These are phyloP conservation scores for Pseudogymnoascus sp. DNA, from an alignment of 2,329 filamentous ascomycete genomes.

Conservation along the genomic window DNA sequence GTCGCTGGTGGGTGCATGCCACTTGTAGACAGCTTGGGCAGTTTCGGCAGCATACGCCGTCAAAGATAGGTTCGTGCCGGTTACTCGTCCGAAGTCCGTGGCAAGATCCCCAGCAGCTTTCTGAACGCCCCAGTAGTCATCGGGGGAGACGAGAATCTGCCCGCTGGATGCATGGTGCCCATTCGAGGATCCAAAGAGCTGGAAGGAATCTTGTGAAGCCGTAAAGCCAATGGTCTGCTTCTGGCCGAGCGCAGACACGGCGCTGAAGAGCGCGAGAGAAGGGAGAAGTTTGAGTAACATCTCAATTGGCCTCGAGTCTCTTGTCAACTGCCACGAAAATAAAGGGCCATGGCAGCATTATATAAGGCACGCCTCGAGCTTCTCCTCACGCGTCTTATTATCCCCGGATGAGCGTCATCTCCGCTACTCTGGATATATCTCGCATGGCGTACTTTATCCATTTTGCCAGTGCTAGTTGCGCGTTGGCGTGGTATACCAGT, in stretches of 20 bases:
- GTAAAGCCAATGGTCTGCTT: conserved; percentile 39
- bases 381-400: background rate
- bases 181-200: conserved; percentile 2
- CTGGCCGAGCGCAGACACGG: conserved; percentile 38
- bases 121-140: conserved; percentile 61
- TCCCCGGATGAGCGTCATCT: background rate
- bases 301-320: conserved; percentile 13
- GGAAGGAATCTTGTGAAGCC: conserved; percentile 13
- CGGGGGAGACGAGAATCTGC: conserved; percentile 46
- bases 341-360: conserved; percentile 14
- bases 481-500: background rate
- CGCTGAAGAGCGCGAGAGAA: conserved; percentile 19
- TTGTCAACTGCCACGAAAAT: background rate
- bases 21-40: background rate
- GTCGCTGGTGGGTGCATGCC: background rate
- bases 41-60: conserved; percentile 19
- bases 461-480: conserved; percentile 1
- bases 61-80: conserved; percentile 52
- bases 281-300: conserved; percentile 12
- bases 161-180: conserved; percentile 28
- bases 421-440: conserved; percentile 8
- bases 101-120: conserved; percentile 61
- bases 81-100: conserved; percentile 62
- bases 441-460: background rate
- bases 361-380: conserved; percentile 12